A percentile compares a stretch with the other conserved stretches of the same genome.
These are phyloP conservation scores for Cercospora citrullina DNA, from an alignment of 2,329 filamentous ascomycete genomes.

Conservation along the genomic window DNA sequence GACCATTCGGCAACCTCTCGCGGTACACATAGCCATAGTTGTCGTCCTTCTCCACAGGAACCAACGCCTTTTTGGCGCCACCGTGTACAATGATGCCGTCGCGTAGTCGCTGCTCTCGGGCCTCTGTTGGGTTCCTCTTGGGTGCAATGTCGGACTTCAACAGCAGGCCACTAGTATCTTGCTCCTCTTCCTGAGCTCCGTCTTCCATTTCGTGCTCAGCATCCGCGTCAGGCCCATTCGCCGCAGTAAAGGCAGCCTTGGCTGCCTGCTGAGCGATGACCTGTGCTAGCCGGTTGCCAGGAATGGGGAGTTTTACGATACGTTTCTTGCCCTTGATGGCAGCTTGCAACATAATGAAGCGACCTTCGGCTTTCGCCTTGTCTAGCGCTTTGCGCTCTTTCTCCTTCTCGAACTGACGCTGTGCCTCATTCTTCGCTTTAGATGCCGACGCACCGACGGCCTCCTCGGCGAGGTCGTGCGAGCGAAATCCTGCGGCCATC, in stretches of 20 bases:
- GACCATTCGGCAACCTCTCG: conserved; percentile 34
- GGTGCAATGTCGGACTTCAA: conserved; percentile 39
- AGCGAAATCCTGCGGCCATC: conserved; percentile 37
- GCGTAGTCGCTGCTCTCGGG: conserved; percentile 41
- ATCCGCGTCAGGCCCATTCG: conserved; percentile 30
- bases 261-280: conserved; percentile 39
- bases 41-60: conserved; percentile 38
- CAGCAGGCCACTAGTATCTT: conserved; percentile 30
- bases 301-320: conserved; percentile 45
- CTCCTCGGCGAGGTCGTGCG: conserved; percentile 35
- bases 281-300: conserved; percentile 40
- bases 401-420: conserved; percentile 51
- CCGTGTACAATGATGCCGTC: conserved; percentile 34
- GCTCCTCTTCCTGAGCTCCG: conserved; percentile 19
- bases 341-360: conserved; percentile 49
- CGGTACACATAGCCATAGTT: conserved; percentile 39
- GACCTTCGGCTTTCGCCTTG: conserved; percentile 45
- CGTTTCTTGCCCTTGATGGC: conserved; percentile 48
- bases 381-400: conserved; percentile 45
- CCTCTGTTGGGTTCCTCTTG: conserved; percentile 36
- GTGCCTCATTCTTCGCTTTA: conserved; percentile 46
- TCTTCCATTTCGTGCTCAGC: conserved; percentile 35
- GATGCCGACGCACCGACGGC: conserved; percentile 27
- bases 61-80: conserved; percentile 36
- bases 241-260: conserved; percentile 28